phyloP scores from a whole-genome alignment of 148 eudicot genomes.

The Simmondsia chinensis region DNA sequence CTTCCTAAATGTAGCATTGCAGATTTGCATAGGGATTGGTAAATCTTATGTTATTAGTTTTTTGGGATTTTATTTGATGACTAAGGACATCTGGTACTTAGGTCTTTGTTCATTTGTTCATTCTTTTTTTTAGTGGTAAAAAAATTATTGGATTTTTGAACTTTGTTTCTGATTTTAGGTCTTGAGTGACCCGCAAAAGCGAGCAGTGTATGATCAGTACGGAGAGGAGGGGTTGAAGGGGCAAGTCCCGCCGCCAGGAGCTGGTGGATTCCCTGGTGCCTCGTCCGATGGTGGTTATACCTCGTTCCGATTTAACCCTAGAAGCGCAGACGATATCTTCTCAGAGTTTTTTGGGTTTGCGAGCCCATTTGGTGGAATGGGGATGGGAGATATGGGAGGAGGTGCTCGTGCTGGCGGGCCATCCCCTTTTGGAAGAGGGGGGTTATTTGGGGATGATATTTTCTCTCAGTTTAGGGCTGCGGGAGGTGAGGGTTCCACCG shows the following conservation, averaged over 20 bases:
- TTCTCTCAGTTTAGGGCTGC: constrained; percentile 30
- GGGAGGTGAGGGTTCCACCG: constrained; percentile 28
- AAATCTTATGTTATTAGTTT: no score
- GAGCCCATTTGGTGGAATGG: constrained; percentile 54
- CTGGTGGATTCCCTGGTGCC: constrained; percentile 28
- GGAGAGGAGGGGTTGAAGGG: constrained; percentile 87
- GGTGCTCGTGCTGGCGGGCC: constrained; percentile 27
- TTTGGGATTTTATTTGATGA: no score
- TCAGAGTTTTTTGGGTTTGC: constrained; percentile 71
- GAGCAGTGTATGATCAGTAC: constrained; percentile 70
- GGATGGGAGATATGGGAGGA: constrained; percentile 45
- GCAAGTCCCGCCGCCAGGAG: constrained; percentile 59
- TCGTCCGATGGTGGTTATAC: constrained; percentile 24
- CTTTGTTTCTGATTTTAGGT: no score
- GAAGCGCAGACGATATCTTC: constrained; percentile 74
- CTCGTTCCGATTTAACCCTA: constrained; percentile 44
- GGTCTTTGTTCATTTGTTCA: no score
- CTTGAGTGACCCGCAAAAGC: constrained; percentile 76
- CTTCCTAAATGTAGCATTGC: no score
- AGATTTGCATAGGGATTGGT: no score
- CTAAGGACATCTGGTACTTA: no score
- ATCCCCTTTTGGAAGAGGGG: constrained; percentile 31
- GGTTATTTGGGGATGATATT: constrained; percentile 58
- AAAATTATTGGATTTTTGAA: no score
- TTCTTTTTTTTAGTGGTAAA: no score